Evolutionary conservation across 1,284 basidiomycete species (phyloP).

Genomic region (Ceratobasidium sp.): DNA sequence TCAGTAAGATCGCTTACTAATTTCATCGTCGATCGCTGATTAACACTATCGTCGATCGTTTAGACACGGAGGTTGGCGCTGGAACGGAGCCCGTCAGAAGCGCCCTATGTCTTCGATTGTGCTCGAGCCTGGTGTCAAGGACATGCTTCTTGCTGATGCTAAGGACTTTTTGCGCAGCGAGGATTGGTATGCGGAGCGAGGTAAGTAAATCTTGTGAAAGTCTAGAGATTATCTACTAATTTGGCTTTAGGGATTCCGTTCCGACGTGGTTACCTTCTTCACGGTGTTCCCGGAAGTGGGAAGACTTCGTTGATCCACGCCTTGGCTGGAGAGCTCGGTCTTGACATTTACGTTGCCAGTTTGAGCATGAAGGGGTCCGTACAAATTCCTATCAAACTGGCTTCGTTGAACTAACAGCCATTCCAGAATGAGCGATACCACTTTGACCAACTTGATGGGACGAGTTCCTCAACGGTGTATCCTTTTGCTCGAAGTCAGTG

Average conservation of each 20-base stretch:
- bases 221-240: constrained; percentile 67
- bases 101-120: constrained; percentile 89
- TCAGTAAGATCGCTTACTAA: constrained; percentile 68
- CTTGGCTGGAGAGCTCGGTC: constrained; percentile 84
- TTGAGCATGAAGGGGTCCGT: constrained; percentile 84
- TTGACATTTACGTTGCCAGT: constrained; percentile 90
- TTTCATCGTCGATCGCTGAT: constrained; percentile 46
- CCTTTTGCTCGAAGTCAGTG: constrained; percentile 77
- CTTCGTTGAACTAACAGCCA: neutral
- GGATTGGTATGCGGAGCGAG: constrained; percentile 89
- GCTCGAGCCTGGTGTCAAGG: constrained; percentile 85
- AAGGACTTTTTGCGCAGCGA: constrained; percentile 85
- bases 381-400: neutral
- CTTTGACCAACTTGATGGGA: constrained; percentile 83
- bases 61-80: constrained; percentile 81
- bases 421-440: constrained; percentile 87
- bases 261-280: constrained; percentile 52
- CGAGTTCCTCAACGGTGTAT: constrained; percentile 85
- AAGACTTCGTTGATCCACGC: constrained; percentile 82
- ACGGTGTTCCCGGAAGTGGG: constrained; percentile 65
- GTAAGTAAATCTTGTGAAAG: constrained; percentile 59
- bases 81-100: constrained; percentile 87
- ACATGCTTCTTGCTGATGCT: constrained; percentile 87
- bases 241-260: constrained; percentile 60
- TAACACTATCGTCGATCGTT: constrained; percentile 51